Conservation (phyloP, 2,329 filamentous ascomycete species). For the Cladophialophora carrionii region DNA sequence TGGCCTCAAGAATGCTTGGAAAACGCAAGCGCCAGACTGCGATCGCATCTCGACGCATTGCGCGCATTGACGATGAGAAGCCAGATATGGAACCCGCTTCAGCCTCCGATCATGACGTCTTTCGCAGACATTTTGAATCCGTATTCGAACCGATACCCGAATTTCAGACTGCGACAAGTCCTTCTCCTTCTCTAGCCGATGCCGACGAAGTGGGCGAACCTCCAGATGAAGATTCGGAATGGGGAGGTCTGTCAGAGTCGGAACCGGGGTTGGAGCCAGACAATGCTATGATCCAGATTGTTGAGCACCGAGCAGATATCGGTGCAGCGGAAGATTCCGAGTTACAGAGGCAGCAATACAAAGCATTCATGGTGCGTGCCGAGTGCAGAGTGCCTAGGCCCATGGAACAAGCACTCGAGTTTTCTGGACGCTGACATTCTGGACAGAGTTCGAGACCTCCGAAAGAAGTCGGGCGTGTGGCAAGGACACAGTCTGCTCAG, state of each 20-base stretch:
- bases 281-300: conserved; percentile 46
- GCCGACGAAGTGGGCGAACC: conserved; percentile 41
- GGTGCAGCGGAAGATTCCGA: conserved; percentile 46
- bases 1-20: conserved; percentile 44
- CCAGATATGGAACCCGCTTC: conserved; percentile 36
- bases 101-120: conserved; percentile 70
- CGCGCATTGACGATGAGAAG: conserved; percentile 34
- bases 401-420: neutral
- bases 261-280: conserved; percentile 44
- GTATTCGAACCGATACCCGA: conserved; percentile 73
- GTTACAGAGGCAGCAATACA: conserved; percentile 71
- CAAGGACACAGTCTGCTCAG: conserved; percentile 13
- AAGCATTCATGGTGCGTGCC: conserved; percentile 72
- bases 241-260: conserved; percentile 64
- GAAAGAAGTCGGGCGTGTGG: conserved; percentile 21
- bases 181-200: conserved; percentile 28
- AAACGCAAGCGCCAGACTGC: conserved; percentile 55
- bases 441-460: conserved; percentile 31
- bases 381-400: neutral
- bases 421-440: neutral
- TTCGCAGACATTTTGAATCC: conserved; percentile 83
- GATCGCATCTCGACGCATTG: conserved; percentile 31
- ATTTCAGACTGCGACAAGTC: conserved; percentile 22
- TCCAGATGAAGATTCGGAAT: conserved; percentile 52
- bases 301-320: conserved; percentile 56